Conservation (phyloP, 495 filamentous ascomycete species). For the Penicillium maclennaniae region DNA sequence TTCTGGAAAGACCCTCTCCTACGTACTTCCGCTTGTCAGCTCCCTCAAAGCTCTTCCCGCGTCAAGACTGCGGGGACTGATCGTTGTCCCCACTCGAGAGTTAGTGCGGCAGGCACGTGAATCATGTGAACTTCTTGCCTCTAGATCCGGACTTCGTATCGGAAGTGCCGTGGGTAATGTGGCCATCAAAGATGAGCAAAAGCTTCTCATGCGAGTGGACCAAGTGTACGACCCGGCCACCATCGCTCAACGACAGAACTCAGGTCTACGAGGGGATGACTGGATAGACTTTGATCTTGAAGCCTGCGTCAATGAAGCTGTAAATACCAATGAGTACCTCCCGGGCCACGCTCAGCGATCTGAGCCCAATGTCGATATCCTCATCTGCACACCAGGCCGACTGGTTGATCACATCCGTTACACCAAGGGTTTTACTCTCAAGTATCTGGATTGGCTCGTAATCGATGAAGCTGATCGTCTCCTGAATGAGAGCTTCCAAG, state of each 20-base stretch:
- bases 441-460: slow-evolving; percentile 80
- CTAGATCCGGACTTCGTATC: slow-evolving; percentile 63
- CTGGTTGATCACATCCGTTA: slow-evolving; percentile 87
- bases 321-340: slow-evolving; percentile 37
- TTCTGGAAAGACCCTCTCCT: slow-evolving; percentile 90
- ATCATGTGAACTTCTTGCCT: slow-evolving; percentile 63
- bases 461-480: slow-evolving; percentile 95
- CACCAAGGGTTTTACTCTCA: slow-evolving; percentile 78
- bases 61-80: slow-evolving; percentile 65
- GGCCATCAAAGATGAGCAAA: slow-evolving; percentile 71
- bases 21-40: slow-evolving; percentile 79
- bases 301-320: slow-evolving; percentile 39
- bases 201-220: slow-evolving; percentile 56
- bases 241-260: slow-evolving; percentile 41
- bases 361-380: slow-evolving; percentile 73
- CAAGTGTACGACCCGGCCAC: slow-evolving; percentile 56
- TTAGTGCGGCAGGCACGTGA: slow-evolving; percentile 78
- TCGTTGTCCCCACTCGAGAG: slow-evolving; percentile 88
- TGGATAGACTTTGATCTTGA: slow-evolving; percentile 47
- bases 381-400: slow-evolving; percentile 89
- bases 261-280: slow-evolving; percentile 39
- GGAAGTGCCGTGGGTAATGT: slow-evolving; percentile 79
- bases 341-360: slow-evolving; percentile 60
- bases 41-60: slow-evolving; percentile 56
- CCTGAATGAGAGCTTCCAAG: slow-evolving; percentile 86